Conservation (phyloP, 257 asterid genomes). For the Verbascum thapsus region DNA sequence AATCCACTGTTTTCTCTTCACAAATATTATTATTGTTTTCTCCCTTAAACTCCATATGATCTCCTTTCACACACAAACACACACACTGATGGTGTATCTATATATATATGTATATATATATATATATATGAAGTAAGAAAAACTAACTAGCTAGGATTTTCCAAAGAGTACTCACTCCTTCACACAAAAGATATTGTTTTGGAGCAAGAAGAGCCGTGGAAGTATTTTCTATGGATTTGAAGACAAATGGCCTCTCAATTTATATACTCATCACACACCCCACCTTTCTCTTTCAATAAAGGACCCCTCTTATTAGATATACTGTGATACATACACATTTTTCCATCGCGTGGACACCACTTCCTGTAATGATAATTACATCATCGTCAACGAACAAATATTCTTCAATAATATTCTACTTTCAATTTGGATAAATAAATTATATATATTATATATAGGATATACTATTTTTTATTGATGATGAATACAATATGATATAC, state of each 20-base stretch:
- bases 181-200: not conserved
- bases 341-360: conserved; percentile 32
- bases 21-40: conserved; percentile 22
- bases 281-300: too few species aligned
- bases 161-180: too few species aligned
- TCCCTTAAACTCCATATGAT: conserved; percentile 16
- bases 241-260: conserved; percentile 23
- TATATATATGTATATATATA: not conserved
- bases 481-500: not conserved
- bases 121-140: not conserved
- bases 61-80: conserved; percentile 24
- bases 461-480: too few species aligned
- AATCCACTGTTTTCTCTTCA: conserved; percentile 52
- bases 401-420: not conserved
- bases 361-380: conserved; percentile 17
- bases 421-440: not conserved
- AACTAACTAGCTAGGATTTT: not conserved
- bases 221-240: conserved; percentile 22
- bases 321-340: conserved; percentile 25
- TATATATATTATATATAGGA: too few species aligned
- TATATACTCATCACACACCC: conserved; percentile 23
- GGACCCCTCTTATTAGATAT: conserved; percentile 17
- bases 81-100: not conserved
- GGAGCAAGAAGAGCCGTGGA: not conserved
- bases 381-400: conserved; percentile 17